A percentile compares a stretch with the other conserved stretches of the same genome.
phyloP scores from a whole-genome alignment of 106 monocot species.

The Acorus gramineus region DNA sequence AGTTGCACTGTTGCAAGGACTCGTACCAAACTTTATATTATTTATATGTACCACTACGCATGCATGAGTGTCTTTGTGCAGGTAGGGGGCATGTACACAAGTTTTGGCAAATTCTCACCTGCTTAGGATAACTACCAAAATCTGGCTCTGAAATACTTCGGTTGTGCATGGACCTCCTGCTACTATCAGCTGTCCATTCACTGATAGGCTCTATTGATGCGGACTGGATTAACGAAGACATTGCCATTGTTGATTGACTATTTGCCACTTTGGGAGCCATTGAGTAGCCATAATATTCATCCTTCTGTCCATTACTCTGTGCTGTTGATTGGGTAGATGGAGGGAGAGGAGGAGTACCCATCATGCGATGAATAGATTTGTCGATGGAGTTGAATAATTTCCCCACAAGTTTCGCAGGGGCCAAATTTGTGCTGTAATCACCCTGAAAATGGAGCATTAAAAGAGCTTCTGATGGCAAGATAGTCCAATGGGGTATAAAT shows the following conservation, averaged over 20 bases:
- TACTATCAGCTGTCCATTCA: slow-evolving; percentile 39
- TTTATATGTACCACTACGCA: too few species aligned
- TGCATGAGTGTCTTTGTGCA: not conserved
- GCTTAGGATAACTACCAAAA: slow-evolving; percentile 69
- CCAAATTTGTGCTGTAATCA: slow-evolving; percentile 74
- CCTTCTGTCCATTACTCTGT: slow-evolving; percentile 21
- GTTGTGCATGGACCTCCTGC: slow-evolving; percentile 38
- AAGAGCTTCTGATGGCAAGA: not conserved
- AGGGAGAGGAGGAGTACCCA: slow-evolving; percentile 78
- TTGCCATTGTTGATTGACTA: slow-evolving; percentile 63
- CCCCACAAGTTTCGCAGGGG: slow-evolving; percentile 77
- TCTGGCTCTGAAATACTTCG: slow-evolving; percentile 92
- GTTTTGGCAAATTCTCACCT: slow-evolving; percentile 21
- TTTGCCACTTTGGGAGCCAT: slow-evolving; percentile 36
- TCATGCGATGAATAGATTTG: slow-evolving; percentile 78
- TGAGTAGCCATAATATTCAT: slow-evolving; percentile 21
- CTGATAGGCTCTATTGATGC: slow-evolving; percentile 72
- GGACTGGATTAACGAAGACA: slow-evolving; percentile 73
- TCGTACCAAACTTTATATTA: too few species aligned
- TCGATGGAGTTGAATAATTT: slow-evolving; percentile 84
- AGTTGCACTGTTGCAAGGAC: too few species aligned
- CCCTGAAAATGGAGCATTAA: slow-evolving; percentile 32
- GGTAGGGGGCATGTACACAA: not conserved
- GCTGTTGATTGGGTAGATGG: slow-evolving; percentile 55
- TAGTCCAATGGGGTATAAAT: not conserved